Conservation (phyloP, 1,139 yeast genomes). For the Pichia sp. region DNA sequence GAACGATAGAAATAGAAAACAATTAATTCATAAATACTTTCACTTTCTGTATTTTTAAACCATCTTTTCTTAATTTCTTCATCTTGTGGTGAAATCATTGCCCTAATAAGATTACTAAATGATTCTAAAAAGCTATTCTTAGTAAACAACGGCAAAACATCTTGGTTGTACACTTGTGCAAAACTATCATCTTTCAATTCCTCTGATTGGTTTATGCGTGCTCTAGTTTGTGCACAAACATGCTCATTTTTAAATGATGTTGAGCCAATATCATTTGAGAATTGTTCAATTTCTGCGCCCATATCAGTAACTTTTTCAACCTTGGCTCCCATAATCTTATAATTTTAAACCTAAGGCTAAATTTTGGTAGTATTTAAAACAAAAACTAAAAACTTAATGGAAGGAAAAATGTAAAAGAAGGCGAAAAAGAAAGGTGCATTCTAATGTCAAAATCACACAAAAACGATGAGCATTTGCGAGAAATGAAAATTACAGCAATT, state of each 20-base stretch:
- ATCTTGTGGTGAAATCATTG: conserved; percentile 23
- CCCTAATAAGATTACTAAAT: conserved; percentile 19
- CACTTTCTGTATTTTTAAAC: conserved; percentile 7
- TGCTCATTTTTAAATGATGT: conserved; percentile 7
- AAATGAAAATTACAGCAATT: too few relatives aligned
- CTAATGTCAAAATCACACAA: too few relatives aligned
- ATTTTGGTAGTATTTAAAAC: neutral
- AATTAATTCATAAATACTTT: conserved; percentile 5
- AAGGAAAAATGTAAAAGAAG: neutral
- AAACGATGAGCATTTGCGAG: too few relatives aligned
- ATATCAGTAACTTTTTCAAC: conserved; percentile 13
- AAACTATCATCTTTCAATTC: conserved; percentile 9
- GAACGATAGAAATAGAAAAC: conserved; percentile 35
- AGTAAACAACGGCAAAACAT: conserved; percentile 17
- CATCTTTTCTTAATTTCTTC: conserved; percentile 12
- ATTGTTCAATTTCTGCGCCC: conserved; percentile 2
- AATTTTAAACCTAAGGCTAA: neutral
- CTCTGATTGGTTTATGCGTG: conserved; percentile 10
- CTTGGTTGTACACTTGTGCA: neutral
- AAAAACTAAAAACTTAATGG: too few relatives aligned
- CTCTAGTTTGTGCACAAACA: conserved; percentile 18
- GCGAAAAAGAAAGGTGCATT: neutral
- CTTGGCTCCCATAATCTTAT: conserved; percentile 2
- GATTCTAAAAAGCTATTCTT: conserved; percentile 17
- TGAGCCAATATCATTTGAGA: neutral